Evolutionary conservation across 2,329 filamentous ascomycete genomes (phyloP).

Genomic region (Pseudogymnoascus sp.): DNA sequence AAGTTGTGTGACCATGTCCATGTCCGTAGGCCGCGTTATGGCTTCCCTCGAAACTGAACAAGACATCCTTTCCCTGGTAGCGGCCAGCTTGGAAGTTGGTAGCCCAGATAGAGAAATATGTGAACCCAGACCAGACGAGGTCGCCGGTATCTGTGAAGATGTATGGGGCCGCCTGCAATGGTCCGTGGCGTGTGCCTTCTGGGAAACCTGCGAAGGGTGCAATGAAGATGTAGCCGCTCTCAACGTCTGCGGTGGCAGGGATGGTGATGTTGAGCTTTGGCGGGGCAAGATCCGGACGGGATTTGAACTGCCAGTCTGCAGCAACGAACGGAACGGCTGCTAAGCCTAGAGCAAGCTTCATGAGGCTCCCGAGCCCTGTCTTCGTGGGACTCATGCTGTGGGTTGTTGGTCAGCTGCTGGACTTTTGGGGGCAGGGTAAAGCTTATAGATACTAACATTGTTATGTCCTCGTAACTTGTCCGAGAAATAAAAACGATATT

Average conservation of each 20-base stretch:
- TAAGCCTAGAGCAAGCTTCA: not conserved
- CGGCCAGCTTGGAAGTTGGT: slow-evolving; percentile 42
- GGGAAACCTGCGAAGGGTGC: slow-evolving; percentile 31
- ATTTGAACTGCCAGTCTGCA: slow-evolving; percentile 40
- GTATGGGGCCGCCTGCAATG: slow-evolving; percentile 45
- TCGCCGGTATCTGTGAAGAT: slow-evolving; percentile 47
- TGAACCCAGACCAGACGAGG: slow-evolving; percentile 49
- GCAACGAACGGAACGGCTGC: slow-evolving; percentile 8
- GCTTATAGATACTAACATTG: not conserved
- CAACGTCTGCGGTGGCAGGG: slow-evolving; percentile 32
- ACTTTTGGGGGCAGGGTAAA: not conserved
- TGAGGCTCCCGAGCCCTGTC: not conserved
- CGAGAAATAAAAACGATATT: not conserved
- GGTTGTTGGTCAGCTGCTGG: not conserved
- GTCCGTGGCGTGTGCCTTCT: slow-evolving; percentile 35
- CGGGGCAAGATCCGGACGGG: slow-evolving; percentile 38
- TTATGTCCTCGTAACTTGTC: not conserved
- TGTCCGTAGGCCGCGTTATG: slow-evolving; percentile 44
- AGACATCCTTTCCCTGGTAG: slow-evolving; percentile 43
- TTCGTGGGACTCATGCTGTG: not conserved
- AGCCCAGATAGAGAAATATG: slow-evolving; percentile 42
- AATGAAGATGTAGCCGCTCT: slow-evolving; percentile 37
- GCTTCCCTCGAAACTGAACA: slow-evolving; percentile 46
- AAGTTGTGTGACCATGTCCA: slow-evolving; percentile 44
- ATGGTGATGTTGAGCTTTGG: slow-evolving; percentile 39